Base-by-base conservation (phyloP, 768 basidiomycete genomes). In the Cyclocybe cylindracea region DNA sequence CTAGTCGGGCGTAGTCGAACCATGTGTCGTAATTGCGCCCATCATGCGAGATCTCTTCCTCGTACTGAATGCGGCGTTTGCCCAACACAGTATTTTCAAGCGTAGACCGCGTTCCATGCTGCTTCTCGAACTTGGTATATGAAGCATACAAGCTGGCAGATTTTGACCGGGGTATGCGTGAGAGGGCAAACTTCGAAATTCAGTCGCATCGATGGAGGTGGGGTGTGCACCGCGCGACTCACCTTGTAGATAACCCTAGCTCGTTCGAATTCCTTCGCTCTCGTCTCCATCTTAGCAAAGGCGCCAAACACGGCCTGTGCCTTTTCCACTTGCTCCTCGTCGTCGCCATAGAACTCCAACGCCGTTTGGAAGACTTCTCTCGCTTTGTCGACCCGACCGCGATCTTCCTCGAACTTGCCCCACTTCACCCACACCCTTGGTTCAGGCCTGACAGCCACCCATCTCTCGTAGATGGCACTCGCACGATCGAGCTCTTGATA, bases 81-180 rank as follows among this genome's bases (percentile, higher is more conserved):
- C 95, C 95, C 0, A 98, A 80, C 0, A 99, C 96, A 6, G 97
- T 99, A 37, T 85, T 82, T 67, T 98, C 96, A 19, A 99, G 83
- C 0, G 92, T 87, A 4, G 83, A 79, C 5, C 92, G 85, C 7
- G 89, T 87, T 10, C 97, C 97, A 60, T 94, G 93, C 63, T 98
- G 97, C 68, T 99, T 99, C 74, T 98, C 97, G 56, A 99, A 98
- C 66, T 91, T 93, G 16, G 95, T 96, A 64, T 96, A 99, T 0
- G 94, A 82, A 3, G 94, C 85, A 62, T 98, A 99, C 8, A 99
- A 76, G 7, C 78, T 73, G 0, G 83, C 84, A 5, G 95, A 97
- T 69, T 97, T 97, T 24, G 95, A 93, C 18, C 94, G 82, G 5
- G 97, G 92, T 36, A 99, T 81, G 19, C 94, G 85, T 13, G 89